phyloP scores from a whole-genome alignment of 768 basidiomycete genomes.

The Xerocomellus chrysenteron region DNA sequence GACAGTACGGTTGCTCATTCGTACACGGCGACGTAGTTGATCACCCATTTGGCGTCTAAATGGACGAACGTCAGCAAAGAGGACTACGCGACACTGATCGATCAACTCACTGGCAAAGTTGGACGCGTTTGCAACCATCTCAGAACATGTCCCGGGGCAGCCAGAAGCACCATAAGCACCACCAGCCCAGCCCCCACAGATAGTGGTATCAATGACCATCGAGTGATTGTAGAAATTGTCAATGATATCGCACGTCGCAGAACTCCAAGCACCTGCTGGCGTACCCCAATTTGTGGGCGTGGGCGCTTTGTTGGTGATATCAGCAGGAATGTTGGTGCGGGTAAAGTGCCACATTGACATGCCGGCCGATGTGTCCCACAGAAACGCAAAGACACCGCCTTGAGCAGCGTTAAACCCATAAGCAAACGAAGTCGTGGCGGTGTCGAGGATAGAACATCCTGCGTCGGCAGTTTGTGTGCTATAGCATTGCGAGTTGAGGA shows the following conservation, averaged over 20 bases:
- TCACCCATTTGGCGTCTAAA: slow-evolving; percentile 53
- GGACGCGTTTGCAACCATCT: slow-evolving; percentile 49
- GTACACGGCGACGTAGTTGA: slow-evolving; percentile 57
- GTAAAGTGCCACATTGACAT: slow-evolving; percentile 59
- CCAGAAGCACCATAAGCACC: slow-evolving; percentile 21
- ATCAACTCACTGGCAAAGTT: slow-evolving; percentile 50
- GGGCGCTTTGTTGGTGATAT: slow-evolving; percentile 44
- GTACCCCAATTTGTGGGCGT: slow-evolving; percentile 48
- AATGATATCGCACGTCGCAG: slow-evolving; percentile 46
- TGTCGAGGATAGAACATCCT: slow-evolving; percentile 50
- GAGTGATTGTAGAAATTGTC: slow-evolving; percentile 50
- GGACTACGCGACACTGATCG: background rate
- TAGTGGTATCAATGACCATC: slow-evolving; percentile 40
- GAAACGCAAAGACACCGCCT: slow-evolving; percentile 58
- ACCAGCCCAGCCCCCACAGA: slow-evolving; percentile 34
- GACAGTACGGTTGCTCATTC: slow-evolving; percentile 23
- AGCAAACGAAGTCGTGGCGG: slow-evolving; percentile 40
- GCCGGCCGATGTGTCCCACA: slow-evolving; percentile 46
- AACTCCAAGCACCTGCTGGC: slow-evolving; percentile 52
- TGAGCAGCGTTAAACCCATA: slow-evolving; percentile 29
- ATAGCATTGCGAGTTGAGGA: slow-evolving; percentile 36
- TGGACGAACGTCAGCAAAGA: slow-evolving; percentile 1
- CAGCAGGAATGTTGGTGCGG: slow-evolving; percentile 47
- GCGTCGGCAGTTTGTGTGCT: slow-evolving; percentile 40
- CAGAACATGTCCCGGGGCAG: slow-evolving; percentile 44